These are phyloP conservation scores for Diplodia scrobiculata DNA, from an alignment of 2,329 filamentous ascomycete genomes.

Conservation along the genomic window DNA sequence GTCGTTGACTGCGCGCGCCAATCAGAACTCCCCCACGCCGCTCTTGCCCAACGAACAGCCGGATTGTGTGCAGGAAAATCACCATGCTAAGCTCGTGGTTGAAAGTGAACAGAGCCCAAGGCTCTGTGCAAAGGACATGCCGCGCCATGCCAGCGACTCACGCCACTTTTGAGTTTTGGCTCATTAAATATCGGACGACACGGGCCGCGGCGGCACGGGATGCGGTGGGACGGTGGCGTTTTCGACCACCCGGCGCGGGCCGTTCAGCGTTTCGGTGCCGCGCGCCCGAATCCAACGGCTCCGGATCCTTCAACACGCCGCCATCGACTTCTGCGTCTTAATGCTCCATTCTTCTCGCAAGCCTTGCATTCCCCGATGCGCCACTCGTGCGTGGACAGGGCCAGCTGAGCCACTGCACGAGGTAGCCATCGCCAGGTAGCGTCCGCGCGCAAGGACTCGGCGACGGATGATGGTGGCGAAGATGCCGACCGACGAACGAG, in stretches of 20 bases:
- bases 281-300: neutral
- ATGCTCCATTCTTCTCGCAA: neutral
- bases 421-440: neutral
- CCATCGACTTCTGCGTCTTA: neutral
- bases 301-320: neutral
- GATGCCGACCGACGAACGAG: neutral
- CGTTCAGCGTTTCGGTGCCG: neutral
- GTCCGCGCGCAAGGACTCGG: neutral
- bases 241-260: neutral
- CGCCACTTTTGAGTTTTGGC: no score
- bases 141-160: no score
- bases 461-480: neutral
- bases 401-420: no score
- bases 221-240: neutral
- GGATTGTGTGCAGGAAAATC: no score
- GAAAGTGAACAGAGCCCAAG: no score
- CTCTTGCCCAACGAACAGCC: neutral
- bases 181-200: no score
- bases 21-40: neutral
- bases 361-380: neutral
- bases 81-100: no score
- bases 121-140: no score
- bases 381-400: neutral
- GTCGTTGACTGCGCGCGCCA: neutral
- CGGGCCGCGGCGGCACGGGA: neutral